Base-by-base conservation (phyloP, 441 rosid species). In the Mallotus japonicus region DNA sequence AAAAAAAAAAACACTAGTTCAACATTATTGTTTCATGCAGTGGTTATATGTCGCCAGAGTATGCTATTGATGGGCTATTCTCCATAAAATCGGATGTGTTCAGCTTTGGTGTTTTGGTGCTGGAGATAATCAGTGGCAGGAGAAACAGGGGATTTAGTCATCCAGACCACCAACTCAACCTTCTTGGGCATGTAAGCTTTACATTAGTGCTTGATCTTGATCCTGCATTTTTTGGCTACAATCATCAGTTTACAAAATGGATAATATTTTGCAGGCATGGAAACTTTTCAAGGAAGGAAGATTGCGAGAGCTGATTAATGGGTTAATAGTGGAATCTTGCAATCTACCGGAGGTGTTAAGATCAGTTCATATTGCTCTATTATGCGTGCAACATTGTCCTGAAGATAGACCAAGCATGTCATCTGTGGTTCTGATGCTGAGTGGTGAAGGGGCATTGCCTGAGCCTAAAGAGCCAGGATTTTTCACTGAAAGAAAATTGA, bases 21-120 rank as follows among this genome's bases (percentile, higher is more conserved):
- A 53, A 24, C 28, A 24, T 24, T 24, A 3, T 17, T 9, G 0
- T 62, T 1, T 3, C 0, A 12, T 78, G 50, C 60, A 85, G 85
- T 37, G 84, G 81, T 34, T 83, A 83, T 44, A 83, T 85, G 85
- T 81, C 81, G 5, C 80, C 87, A 0, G 81, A 81, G 50, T 85
- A 83, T 6, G 84, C 84, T 0, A 76, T 15, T 34, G 80, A 83
- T 6, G 84, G 87, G 19, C 59, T 76, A 6, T 83, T 83, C 67
- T 85, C 84, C 0, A 73, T 80, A 8, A 81, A 81, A 68, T 83
- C 86, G 0, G 84, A 83, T 72, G 83, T 83, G 42, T 83, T 80
- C 24, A 85, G 86, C 53, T 85, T 83, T 8, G 88, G 83, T 2
- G 58, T 83, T 9, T 13, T 83, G 16, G 4, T 83, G 47, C 70